phyloP scores from a whole-genome alignment of 306 rosid genomes.

The Coriaria nepalensis region DNA sequence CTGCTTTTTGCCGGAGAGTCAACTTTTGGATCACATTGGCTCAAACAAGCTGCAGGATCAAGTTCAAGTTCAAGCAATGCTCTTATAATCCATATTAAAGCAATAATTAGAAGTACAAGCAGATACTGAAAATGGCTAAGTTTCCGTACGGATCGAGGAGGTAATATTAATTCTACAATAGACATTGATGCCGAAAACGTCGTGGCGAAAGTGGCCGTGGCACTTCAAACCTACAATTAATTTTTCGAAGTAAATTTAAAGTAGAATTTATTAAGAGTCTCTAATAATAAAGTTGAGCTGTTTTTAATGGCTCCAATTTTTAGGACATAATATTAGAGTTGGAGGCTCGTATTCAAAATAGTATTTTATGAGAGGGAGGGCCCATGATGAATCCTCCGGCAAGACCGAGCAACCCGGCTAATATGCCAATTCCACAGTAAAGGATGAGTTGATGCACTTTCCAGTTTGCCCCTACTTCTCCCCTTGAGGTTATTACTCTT shows the following conservation, averaged over 20 bases:
- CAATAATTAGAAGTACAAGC: too few relatives aligned
- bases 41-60: conserved; percentile 25
- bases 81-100: too few relatives aligned
- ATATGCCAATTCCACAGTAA: background rate
- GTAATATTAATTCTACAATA: conserved; percentile 83
- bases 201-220: conserved; percentile 93
- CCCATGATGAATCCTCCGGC: conserved; percentile 4
- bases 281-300: too few relatives aligned
- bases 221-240: conserved; percentile 59
- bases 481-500: background rate
- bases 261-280: too few relatives aligned
- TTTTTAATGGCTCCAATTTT: too few relatives aligned
- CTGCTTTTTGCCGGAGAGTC: too few relatives aligned
- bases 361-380: too few relatives aligned
- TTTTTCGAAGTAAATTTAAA: too few relatives aligned
- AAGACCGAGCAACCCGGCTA: conserved; percentile 1
- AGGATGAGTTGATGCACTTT: background rate
- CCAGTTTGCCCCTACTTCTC: background rate
- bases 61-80: too few relatives aligned
- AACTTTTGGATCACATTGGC: too few relatives aligned
- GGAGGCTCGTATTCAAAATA: too few relatives aligned
- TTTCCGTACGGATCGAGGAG: conserved; percentile 68
- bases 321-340: too few relatives aligned
- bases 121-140: background rate
- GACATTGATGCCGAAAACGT: conserved; percentile 94